Base-by-base conservation (phyloP, 148 eudicot species). In the Chenopodium album region DNA sequence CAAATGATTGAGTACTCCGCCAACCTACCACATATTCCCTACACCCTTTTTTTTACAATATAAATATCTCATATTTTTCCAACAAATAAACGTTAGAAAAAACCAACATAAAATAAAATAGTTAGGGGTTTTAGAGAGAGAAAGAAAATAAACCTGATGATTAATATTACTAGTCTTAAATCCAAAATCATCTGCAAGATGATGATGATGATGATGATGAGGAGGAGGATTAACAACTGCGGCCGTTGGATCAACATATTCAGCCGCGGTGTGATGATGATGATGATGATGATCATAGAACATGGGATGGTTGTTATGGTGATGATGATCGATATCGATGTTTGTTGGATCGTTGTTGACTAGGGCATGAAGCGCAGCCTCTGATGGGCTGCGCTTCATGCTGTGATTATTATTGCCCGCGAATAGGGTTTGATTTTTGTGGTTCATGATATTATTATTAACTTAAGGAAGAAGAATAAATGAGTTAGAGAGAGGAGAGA, bases 341-440 rank as follows among this genome's bases (percentile, higher is more conserved):
- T 69, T 62, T 64, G 76, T 56, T 54, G 79, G 64, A 65, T 32
- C 9, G 0, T 7, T 4, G 11, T 34, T 79, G 56, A 17, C 23
- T 1, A 72, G 75, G 4, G 78, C 77, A 7, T 80, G 81, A 17
- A 81, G 78, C 28, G 71, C 77, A 6, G 73, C 2, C 63, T 84
- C 84, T 0, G 86, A 84, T 22, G 81, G 78, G 50, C 78, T 81
- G 32, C 78, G 67, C 68, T 81, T 78, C 84, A 85, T 54, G 26
- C 26, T 26, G 11, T 4, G 60, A 77, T 76, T 13, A 62, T 70
- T 56, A 17, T 70, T 44, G 14, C 52, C 68, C 1, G 0, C 19
- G 4, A 46, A 48, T 7, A 31, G 54, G 2, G 34, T 16, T 1
- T 70, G 32, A 37, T 68, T 68, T 37, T 62, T 70, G 47, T 54